Conservation (phyloP, 257 asterid genomes). For the Petunia axillaris region DNA sequence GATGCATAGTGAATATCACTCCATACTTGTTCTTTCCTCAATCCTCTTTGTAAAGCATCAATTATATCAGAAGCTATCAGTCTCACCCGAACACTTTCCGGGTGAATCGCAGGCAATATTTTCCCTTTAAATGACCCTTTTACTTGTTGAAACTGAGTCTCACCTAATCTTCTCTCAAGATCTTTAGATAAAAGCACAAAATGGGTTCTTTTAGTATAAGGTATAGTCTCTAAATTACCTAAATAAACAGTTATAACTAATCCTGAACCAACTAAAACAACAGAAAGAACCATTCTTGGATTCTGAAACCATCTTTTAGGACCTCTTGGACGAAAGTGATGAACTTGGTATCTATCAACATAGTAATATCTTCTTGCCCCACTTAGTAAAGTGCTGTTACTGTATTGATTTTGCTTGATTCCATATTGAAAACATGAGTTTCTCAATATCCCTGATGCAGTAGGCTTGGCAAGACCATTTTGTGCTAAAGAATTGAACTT, state of each 20-base stretch:
- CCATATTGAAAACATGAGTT: constrained; percentile 43
- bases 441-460: constrained; percentile 41
- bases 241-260: constrained; percentile 61
- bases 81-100: constrained; percentile 80
- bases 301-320: constrained; percentile 63
- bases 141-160: constrained; percentile 56
- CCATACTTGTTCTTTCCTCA: constrained; percentile 79
- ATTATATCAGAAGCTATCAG: constrained; percentile 69
- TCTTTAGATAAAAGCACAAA: constrained; percentile 69
- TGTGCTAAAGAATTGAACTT: neutral
- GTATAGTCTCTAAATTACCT: constrained; percentile 86
- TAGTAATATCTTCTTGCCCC: constrained; percentile 77
- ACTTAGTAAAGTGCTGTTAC: constrained; percentile 43
- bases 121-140: constrained; percentile 61
- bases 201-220: constrained; percentile 84
- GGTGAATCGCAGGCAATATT: constrained; percentile 86
- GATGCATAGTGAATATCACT: constrained; percentile 67
- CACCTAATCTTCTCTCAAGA: constrained; percentile 69
- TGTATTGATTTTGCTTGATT: constrained; percentile 32
- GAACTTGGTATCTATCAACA: constrained; percentile 55
- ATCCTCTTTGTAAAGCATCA: constrained; percentile 75
- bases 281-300: constrained; percentile 49
- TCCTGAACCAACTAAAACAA: constrained; percentile 66
- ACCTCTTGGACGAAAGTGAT: constrained; percentile 80
- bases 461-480: neutral